Conservation (phyloP, 345 rosid species). For the Eucalyptus camaldulensis region DNA sequence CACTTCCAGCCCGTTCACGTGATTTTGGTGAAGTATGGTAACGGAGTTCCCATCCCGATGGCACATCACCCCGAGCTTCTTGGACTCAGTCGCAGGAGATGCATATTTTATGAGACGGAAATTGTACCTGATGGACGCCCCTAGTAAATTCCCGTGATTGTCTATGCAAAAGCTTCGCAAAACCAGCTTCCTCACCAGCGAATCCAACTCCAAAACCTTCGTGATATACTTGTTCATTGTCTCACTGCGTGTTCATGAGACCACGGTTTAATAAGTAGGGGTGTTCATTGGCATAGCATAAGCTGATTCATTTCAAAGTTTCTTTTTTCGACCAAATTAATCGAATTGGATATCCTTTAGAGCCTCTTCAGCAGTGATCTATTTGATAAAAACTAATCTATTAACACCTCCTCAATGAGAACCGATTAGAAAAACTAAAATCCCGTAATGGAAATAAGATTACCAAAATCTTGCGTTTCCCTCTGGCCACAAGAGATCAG, state of each 20-base stretch:
- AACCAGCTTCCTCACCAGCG: not conserved
- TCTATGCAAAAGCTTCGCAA: not conserved
- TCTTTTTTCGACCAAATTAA: not conserved
- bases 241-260: not conserved
- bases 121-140: not conserved
- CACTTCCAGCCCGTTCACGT: not conserved
- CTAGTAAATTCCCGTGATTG: not conserved
- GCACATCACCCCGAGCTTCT: not conserved
- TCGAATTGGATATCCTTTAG: not conserved
- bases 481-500: not conserved
- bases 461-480: not conserved
- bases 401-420: not conserved
- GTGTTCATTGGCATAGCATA: not conserved
- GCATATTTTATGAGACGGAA: not conserved
- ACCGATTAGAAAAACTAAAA: not conserved
- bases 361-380: not conserved
- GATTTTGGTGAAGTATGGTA: slow-evolving; percentile 1
- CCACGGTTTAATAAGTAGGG: not conserved
- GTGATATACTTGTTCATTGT: not conserved
- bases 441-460: not conserved
- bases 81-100: not conserved
- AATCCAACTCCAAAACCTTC: not conserved
- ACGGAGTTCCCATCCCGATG: not conserved
- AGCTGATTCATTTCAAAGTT: not conserved
- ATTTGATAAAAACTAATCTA: not conserved